Evolutionary conservation across 2,329 filamentous ascomycete species (phyloP).

Genomic region (Aspergillus sp.): DNA sequence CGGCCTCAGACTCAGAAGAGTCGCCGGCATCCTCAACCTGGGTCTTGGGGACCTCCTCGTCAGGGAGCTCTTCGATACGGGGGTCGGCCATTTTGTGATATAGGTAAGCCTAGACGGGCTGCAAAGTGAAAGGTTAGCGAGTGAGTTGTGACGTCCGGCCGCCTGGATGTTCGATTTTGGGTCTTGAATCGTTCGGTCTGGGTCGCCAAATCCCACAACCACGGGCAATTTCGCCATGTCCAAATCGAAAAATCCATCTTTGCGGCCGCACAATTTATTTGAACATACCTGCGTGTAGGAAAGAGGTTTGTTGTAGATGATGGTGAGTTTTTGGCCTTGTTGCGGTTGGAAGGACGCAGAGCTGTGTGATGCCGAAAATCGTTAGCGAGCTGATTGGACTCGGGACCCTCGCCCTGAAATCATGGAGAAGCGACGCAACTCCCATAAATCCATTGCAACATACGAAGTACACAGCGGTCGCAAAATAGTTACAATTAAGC

Average conservation of each 20-base stretch:
- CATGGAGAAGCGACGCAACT: slow-evolving; percentile 27
- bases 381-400: slow-evolving; percentile 40
- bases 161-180: slow-evolving; percentile 17
- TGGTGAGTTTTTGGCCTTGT: slow-evolving; percentile 38
- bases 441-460: slow-evolving; percentile 5
- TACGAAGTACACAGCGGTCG: slow-evolving; percentile 5
- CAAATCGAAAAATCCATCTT: slow-evolving; percentile 20
- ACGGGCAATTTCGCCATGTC: slow-evolving; percentile 24
- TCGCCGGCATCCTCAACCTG: slow-evolving; percentile 68
- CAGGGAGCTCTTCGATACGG: slow-evolving; percentile 94
- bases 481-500: not conserved
- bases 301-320: slow-evolving; percentile 35
- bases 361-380: slow-evolving; percentile 46
- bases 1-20: slow-evolving; percentile 52
- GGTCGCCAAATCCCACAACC: slow-evolving; percentile 21
- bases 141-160: slow-evolving; percentile 10
- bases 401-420: slow-evolving; percentile 32
- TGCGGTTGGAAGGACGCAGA: slow-evolving; percentile 35
- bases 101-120: slow-evolving; percentile 22
- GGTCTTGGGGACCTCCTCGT: slow-evolving; percentile 80
- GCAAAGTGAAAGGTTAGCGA: slow-evolving; percentile 20
- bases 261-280: slow-evolving; percentile 20
- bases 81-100: slow-evolving; percentile 82
- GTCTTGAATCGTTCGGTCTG: slow-evolving; percentile 19
- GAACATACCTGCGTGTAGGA: slow-evolving; percentile 36